Percentiles rank a stretch among this genome's conserved stretches.
Conservation (phyloP, 1,284 basidiomycete species). For the Fomitopsis palustris region DNA sequence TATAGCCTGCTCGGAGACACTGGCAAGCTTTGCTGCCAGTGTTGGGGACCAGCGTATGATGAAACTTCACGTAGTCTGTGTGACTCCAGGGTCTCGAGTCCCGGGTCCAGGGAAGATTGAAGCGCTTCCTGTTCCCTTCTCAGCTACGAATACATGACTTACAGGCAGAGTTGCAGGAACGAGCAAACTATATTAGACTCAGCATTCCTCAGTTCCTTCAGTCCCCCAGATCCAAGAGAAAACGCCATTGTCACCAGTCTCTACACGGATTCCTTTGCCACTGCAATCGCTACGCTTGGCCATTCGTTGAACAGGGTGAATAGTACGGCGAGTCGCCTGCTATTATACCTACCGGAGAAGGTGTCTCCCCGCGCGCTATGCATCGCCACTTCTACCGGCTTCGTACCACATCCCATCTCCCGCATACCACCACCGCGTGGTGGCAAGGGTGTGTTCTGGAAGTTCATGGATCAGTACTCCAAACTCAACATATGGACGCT, state of each 20-base stretch:
- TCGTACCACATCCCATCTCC: constrained; percentile 33
- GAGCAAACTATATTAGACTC: constrained; percentile 8
- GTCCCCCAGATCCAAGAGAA: constrained; percentile 11
- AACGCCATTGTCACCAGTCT: constrained; percentile 40
- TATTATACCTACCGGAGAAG: constrained; percentile 37
- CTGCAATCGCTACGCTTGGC: constrained; percentile 40
- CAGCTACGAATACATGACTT: too few species aligned
- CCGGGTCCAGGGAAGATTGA: too few species aligned
- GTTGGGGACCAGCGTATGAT: too few species aligned
- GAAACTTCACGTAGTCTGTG: too few species aligned
- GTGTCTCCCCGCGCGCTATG: constrained; percentile 38
- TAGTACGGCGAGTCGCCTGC: constrained; percentile 30
- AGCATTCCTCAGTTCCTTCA: neutral
- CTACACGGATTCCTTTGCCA: constrained; percentile 39
- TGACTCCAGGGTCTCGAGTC: too few species aligned
- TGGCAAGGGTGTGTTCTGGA: constrained; percentile 30
- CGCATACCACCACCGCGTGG: constrained; percentile 36
- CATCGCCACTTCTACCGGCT: constrained; percentile 36
- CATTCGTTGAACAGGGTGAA: constrained; percentile 36
- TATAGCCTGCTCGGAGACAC: too few species aligned
- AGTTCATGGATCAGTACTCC: constrained; percentile 41
- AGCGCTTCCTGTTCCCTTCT: too few species aligned
- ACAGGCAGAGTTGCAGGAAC: neutral
- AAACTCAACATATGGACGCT: constrained; percentile 43
- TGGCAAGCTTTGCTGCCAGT: too few species aligned